Percentiles rank a stretch among this genome's conserved stretches.
These are phyloP conservation scores for Anthracocystis setariae DNA, from an alignment of 1,284 basidiomycete genomes.

Conservation along the genomic window DNA sequence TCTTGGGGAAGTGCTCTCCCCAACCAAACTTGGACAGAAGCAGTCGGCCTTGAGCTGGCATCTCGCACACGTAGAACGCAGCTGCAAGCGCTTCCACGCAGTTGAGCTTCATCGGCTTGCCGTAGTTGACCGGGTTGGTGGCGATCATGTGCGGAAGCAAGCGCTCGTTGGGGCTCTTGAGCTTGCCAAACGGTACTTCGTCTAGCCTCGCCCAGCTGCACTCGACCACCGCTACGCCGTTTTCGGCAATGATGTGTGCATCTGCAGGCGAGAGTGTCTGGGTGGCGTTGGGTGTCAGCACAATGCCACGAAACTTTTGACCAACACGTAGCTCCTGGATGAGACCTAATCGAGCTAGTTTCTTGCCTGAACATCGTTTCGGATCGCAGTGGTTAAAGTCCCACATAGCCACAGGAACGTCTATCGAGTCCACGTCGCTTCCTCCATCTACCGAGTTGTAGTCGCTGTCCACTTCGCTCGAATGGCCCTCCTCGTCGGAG, in stretches of 20 bases:
- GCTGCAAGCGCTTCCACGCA: constrained; percentile 65
- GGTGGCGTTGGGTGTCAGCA: constrained; percentile 91
- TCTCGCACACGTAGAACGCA: constrained; percentile 57
- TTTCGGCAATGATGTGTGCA: constrained; percentile 78
- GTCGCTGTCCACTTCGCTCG: constrained; percentile 32
- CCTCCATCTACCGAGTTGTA: constrained; percentile 41
- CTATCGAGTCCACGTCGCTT: constrained; percentile 38
- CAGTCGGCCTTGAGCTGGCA: constrained; percentile 50
- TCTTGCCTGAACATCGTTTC: constrained; percentile 92
- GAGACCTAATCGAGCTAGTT: constrained; percentile 84
- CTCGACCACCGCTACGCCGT: constrained; percentile 92
- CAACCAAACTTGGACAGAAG: constrained; percentile 62
- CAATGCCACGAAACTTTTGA: constrained; percentile 86
- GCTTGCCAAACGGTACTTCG: constrained; percentile 92
- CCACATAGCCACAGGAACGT: constrained; percentile 63
- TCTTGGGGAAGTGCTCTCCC: constrained; percentile 58
- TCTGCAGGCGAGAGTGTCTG: constrained; percentile 85
- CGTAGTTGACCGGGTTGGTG: constrained; percentile 66
- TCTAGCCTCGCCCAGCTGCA: constrained; percentile 96
- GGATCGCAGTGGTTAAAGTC: constrained; percentile 99
- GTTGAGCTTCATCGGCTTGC: constrained; percentile 65
- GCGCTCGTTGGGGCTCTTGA: constrained; percentile 90
- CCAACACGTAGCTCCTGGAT: constrained; percentile 87
- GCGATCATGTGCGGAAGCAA: constrained; percentile 70
- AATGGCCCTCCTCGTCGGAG: constrained; percentile 9